Evolutionary conservation across 306 rosid genomes (phyloP), one percentile per base, ranked within the genome.

Genomic region (Rosa persica): DNA sequence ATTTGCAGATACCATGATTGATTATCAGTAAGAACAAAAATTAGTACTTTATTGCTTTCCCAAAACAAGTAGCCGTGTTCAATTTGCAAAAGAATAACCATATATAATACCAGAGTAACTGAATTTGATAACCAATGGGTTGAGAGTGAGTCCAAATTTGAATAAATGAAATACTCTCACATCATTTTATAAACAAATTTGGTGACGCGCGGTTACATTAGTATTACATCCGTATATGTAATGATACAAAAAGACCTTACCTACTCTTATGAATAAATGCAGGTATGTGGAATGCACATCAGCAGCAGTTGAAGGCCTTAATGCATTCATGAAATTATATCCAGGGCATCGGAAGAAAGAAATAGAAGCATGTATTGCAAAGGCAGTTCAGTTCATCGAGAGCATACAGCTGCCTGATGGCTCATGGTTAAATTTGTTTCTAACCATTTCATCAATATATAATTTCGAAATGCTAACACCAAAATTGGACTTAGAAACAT

Each of bases 281-380:
- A 91, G 95, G 83, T 89, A 76, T 0, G 96, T 89, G 67, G 96
- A 93, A 71, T 93, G 97, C 79, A 90, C 90, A 17, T 88, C 97
- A 57, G 80, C 96, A 39, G 90, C 78, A 0, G 86, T 90, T 57
- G 83, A 87, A 86, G 86, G 91, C 76, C 93, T 93, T 16, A 36
- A 48, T 71, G 73, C 79, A 34, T 90, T 93, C 89, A 78, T 20
- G 81, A 55, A 82, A 40, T 20, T 10, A 20, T 62, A 76, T 66
- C 87, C 92, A 46, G 49, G 1, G 3, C 81, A 93, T 52, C 76
- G 86, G 72, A 85, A 57, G 74, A 84, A 58, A 82, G 93, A 93
- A 55, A 89, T 88, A 67, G 76, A 86, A 42, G 79, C 75, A 17
- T 90, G 90, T 39, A 89, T 90, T 49, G 68, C 78, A 12, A 86